Base-by-base conservation (phyloP, 2,329 filamentous ascomycete genomes). In the Colletotrichum musicola region DNA sequence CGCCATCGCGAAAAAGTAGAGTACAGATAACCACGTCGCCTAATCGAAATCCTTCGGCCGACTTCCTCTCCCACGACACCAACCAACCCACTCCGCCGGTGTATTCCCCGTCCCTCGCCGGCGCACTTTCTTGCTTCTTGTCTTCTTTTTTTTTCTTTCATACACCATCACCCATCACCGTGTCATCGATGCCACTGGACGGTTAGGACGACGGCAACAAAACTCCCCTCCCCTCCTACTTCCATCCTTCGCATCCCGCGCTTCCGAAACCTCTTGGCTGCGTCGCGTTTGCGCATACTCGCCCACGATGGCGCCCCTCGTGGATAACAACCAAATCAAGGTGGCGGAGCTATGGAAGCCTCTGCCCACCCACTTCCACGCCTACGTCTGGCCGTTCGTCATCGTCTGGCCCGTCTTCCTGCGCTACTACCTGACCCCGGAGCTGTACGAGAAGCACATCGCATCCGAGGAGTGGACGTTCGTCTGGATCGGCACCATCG, bases 391-490 rank as follows among this genome's bases (percentile, higher is more conserved):
- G 93, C 96, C 96, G 0, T 99, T 98, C 77, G 84, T 91, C 69
- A 90, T 98, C 73, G 85, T 95, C 76, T 99, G 97, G 95, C 96
- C 97, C 60, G 83, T 92, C 75, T 98, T 98, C 81, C 88, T 97
- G 72, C 89, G 93, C 79, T 90, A 95, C 81, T 98, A 97, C 80
- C 89, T 97, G 62, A 92, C 90, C 22, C 86, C 90, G 70, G 91
- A 94, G 62, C 90, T 93, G 73, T 99, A 99, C 81, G 92, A 97
- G 73, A 92, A 91, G 77, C 91, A 98, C 83, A 97, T 99, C 72
- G 89, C 92, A 75, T 95, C 92, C n/a, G 90, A 92, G 74, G 96
- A 99, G 85, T 99, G 96, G 95, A 98, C 97, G 1, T 97, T 97
- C 78, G 93, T 99, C 71, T 99, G 93, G 90, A 89, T 92, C 73